These are phyloP conservation scores for Gyromitra esculenta DNA, from an alignment of 2,329 filamentous ascomycete species.

Conservation along the genomic window DNA sequence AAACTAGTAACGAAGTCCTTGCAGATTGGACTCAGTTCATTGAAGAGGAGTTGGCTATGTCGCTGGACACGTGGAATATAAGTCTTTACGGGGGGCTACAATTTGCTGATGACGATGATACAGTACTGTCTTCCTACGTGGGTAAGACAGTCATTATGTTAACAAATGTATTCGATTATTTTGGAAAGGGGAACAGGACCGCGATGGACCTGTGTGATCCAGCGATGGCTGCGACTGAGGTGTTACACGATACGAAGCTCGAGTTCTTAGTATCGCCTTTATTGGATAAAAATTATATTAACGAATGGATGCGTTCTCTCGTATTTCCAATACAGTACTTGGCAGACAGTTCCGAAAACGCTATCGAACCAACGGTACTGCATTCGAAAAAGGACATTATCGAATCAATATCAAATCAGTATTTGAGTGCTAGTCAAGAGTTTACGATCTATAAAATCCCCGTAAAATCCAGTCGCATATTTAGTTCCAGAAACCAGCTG, in stretches of 20 bases:
- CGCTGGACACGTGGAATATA: slow-evolving; percentile 10
- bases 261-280: not conserved
- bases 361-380: not conserved
- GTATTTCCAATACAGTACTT: not conserved
- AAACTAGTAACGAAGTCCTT: slow-evolving; percentile 4
- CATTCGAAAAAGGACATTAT: not conserved
- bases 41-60: not conserved
- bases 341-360: not conserved
- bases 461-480: slow-evolving; percentile 8
- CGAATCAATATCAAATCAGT: slow-evolving; percentile 7
- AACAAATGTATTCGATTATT: slow-evolving; percentile 7
- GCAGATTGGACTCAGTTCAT: slow-evolving; percentile 6
- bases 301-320: slow-evolving; percentile 10
- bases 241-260: not conserved
- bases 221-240: not conserved
- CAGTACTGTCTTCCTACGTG: slow-evolving; percentile 3
- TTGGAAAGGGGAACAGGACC: not conserved
- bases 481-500: not conserved
- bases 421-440: not conserved
- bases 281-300: not conserved
- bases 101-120: slow-evolving; percentile 11
- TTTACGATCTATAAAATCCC: slow-evolving; percentile 6
- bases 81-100: slow-evolving; percentile 4
- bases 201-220: slow-evolving; percentile 1
- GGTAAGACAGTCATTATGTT: slow-evolving; percentile 14